Evolutionary conservation across 2,329 filamentous ascomycete species (phyloP), one percentile per base, ranked within the genome.

Genomic region (Hymenoscyphus linearis): DNA sequence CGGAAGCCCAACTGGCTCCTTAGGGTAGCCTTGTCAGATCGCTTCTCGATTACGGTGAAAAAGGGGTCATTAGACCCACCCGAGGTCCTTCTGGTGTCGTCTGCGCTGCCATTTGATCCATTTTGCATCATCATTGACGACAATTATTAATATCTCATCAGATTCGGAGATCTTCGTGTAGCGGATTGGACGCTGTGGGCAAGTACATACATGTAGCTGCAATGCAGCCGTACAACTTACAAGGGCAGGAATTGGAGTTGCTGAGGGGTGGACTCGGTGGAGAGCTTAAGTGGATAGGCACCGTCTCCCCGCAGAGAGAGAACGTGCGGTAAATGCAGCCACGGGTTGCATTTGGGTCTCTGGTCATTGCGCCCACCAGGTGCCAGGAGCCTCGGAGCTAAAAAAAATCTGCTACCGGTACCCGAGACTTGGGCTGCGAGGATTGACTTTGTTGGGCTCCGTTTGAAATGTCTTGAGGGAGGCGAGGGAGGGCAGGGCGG

Each of bases 21-120:
- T 35, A 16, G 55, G 55, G 37, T 57, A 31, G 47, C 55, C 55
- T 37, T 31, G 55, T 47, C 40, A 47, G 55, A 35, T 57, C 55
- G 40, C 25, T 37, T 26, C 36, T 37, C 22, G n/a, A 47, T 47
- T 47, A 18, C 40, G 10, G 40, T 47, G 18, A 25, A 50, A 50
- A 50, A 25, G 44, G 36, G 36, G 34, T 26, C 31, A 56, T 37
- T 35, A 37, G 54, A 36, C 36, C 54, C 54, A 56, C 54, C 34
- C 26, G 55, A 44, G 40, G 16, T 57, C 55, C 26, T 37, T 37
- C 16, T 47, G 27, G 26, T 31, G 40, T 22, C 13, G 14, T 56
- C 25, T 25, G 36, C 9, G 40, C 22, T 22, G 40, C 40, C 5
- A 18, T n/a, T 2, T n/a, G n/a, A n/a, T n/a, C 16, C 18, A 44